Evolutionary conservation across 352 stramenopile genomes (phyloP).

Genomic region (Globisporangium canariense): DNA sequence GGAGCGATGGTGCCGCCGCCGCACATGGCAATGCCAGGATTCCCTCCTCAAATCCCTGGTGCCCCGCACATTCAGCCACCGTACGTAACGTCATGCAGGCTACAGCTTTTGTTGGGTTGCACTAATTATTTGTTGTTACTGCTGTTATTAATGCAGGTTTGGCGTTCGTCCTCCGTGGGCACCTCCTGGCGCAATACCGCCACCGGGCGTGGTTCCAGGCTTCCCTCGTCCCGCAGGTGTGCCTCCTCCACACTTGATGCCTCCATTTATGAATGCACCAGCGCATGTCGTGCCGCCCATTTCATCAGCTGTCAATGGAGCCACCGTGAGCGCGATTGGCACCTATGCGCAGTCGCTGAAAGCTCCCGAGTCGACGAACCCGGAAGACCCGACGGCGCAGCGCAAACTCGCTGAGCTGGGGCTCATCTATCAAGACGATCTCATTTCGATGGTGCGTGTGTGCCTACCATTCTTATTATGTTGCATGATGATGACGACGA

Average conservation of each 20-base stretch:
- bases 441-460: slow-evolving; percentile 50
- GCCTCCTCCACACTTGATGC: slow-evolving; percentile 6
- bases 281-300: neutral
- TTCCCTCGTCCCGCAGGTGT: slow-evolving; percentile 11
- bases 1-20: slow-evolving; percentile 29
- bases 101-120: too few species aligned
- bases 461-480: neutral
- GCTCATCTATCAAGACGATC: slow-evolving; percentile 53
- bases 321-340: slow-evolving; percentile 3
- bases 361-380: slow-evolving; percentile 19
- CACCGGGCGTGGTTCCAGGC: neutral
- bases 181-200: slow-evolving; percentile 12
- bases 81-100: neutral
- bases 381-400: slow-evolving; percentile 25
- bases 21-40: slow-evolving; percentile 14
- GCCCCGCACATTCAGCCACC: slow-evolving; percentile 5
- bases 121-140: neutral
- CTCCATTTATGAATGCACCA: slow-evolving; percentile 29
- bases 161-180: slow-evolving; percentile 13
- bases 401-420: slow-evolving; percentile 28
- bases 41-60: slow-evolving; percentile 12
- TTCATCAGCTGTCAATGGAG: slow-evolving; percentile 3
- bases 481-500: neutral
- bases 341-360: slow-evolving; percentile 10
- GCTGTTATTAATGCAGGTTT: slow-evolving; percentile 7